These are phyloP conservation scores for Saccharomycopsis schoenii DNA, from an alignment of 805 yeast species.

Conservation along the genomic window DNA sequence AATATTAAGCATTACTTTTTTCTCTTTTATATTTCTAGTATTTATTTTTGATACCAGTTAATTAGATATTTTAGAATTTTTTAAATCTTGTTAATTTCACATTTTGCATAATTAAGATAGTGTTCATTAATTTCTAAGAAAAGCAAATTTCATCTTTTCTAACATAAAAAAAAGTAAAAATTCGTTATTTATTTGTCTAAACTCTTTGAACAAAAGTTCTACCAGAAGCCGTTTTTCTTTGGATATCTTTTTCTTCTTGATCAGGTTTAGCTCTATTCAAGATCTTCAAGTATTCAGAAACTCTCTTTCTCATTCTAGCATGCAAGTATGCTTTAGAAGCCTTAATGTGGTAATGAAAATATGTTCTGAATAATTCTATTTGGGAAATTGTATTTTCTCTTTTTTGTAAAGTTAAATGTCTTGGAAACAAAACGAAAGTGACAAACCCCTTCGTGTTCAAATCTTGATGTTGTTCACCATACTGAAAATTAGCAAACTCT, in stretches of 20 bases:
- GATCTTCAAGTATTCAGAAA: constrained; percentile 86
- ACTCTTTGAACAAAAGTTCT: constrained; percentile 16
- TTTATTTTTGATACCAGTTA: no score
- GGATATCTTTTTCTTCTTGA: constrained; percentile 59
- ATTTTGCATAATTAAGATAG: no score
- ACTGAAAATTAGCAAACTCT: constrained; percentile 21
- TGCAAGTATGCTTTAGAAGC: constrained; percentile 98
- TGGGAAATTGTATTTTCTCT: constrained; percentile 85
- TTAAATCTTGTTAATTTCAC: no score
- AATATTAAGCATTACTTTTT: no score
- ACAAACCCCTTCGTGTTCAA: constrained; percentile 35
- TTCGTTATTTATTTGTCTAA: not conserved
- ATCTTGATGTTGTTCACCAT: constrained; percentile 24
- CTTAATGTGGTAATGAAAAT: constrained; percentile 97
- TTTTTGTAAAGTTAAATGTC: constrained; percentile 59
- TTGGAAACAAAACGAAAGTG: constrained; percentile 70
- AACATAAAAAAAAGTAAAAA: not conserved
- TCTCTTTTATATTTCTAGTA: no score
- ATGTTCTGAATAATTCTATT: constrained; percentile 85
- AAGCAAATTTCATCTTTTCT: not conserved
- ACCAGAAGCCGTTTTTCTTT: constrained; percentile 26
- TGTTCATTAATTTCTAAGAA: not conserved
- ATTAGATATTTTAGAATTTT: no score
- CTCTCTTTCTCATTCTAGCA: constrained; percentile 95
- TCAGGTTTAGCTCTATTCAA: constrained; percentile 96